Conservation (phyloP, 441 rosid species). For the Erodium texanum region DNA sequence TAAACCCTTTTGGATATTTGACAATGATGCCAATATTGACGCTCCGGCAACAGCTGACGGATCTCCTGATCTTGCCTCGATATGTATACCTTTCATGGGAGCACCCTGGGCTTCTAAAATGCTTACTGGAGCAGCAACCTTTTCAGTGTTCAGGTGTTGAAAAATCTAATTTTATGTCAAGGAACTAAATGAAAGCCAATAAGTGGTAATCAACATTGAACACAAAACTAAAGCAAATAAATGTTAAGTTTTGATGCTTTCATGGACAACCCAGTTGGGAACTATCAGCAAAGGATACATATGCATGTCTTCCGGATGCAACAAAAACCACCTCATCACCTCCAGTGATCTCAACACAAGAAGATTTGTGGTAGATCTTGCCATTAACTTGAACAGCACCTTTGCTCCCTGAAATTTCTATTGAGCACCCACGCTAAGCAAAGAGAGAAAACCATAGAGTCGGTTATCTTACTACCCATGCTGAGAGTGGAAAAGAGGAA, state of each 20-base stretch:
- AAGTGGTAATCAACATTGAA: slow-evolving; percentile 11
- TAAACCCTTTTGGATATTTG: slow-evolving; percentile 46
- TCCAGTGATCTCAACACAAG: slow-evolving; percentile 46
- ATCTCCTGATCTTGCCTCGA: slow-evolving; percentile 77
- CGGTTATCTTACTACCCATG: not conserved
- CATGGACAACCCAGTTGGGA: not conserved
- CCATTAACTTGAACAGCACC: slow-evolving; percentile 87
- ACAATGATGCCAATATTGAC: slow-evolving; percentile 82
- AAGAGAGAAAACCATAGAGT: slow-evolving; percentile 5
- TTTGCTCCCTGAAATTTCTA: slow-evolving; percentile 76
- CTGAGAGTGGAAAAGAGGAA: not conserved
- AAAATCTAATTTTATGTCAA: slow-evolving; percentile 63
- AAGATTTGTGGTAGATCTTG: slow-evolving; percentile 40
- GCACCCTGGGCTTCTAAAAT: slow-evolving; percentile 69
- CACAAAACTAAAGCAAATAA: not conserved
- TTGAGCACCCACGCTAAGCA: slow-evolving; percentile 52
- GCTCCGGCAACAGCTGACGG: slow-evolving; percentile 83
- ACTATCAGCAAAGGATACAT: slow-evolving; percentile 67
- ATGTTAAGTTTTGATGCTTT: not conserved
- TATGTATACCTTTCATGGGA: slow-evolving; percentile 59
- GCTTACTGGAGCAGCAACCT: slow-evolving; percentile 54
- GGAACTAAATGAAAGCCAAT: slow-evolving; percentile 24
- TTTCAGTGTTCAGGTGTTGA: slow-evolving; percentile 64
- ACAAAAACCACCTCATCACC: slow-evolving; percentile 92
- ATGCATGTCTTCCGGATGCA: slow-evolving; percentile 65